Conservation (phyloP, 306 rosid genomes). For the Cucurbita moschata region DNA sequence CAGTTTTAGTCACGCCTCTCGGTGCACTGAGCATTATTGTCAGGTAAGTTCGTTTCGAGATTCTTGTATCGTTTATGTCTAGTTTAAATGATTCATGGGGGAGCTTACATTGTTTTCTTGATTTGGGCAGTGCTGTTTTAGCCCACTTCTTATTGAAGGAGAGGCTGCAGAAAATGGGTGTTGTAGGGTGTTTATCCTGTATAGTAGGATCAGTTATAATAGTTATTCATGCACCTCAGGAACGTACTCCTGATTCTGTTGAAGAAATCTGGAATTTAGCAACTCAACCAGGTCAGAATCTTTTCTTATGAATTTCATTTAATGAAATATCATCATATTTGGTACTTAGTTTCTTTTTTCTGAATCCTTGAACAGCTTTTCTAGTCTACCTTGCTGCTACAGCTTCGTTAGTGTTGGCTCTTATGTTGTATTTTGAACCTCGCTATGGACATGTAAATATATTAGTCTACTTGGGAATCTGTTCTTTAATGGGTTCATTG, state of each 20-base stretch:
- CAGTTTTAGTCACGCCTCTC: conserved; percentile 89
- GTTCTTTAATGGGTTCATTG: conserved; percentile 82
- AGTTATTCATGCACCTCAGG: conserved; percentile 93
- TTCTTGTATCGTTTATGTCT: neutral
- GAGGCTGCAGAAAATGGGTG: conserved; percentile 61
- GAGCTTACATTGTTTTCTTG: conserved; percentile 10
- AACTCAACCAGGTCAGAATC: conserved; percentile 58
- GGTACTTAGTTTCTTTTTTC: neutral
- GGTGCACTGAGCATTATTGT: conserved; percentile 90
- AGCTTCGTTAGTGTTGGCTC: conserved; percentile 48
- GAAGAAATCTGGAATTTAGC: conserved; percentile 80
- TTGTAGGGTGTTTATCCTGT: conserved; percentile 76
- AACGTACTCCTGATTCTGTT: conserved; percentile 54
- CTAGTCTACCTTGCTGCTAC: conserved; percentile 44
- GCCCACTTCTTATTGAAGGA: conserved; percentile 87
- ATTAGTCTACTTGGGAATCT: conserved; percentile 78
- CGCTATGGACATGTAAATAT: conserved; percentile 68
- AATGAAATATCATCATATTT: neutral
- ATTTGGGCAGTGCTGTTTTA: conserved; percentile 58
- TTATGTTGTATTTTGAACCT: conserved; percentile 75
- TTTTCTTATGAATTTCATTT: neutral
- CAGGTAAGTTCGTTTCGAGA: conserved; percentile 35
- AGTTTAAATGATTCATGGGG: neutral
- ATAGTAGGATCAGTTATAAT: conserved; percentile 80
- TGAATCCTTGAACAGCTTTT: conserved; percentile 36